These are phyloP conservation scores for Paratinospora sagittata DNA, from an alignment of 164 flowering plant species.

Conservation along the genomic window DNA sequence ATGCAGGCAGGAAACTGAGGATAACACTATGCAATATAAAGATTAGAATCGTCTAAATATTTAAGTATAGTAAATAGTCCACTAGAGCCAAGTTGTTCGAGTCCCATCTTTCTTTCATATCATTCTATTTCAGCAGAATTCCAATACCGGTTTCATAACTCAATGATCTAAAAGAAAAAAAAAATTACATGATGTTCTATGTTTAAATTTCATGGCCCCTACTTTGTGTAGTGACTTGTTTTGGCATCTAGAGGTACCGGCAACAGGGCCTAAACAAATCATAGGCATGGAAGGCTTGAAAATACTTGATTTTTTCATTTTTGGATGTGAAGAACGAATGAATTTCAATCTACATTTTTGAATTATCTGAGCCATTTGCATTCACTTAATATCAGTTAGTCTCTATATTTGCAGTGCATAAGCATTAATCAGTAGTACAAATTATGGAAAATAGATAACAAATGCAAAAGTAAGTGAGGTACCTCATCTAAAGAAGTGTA, in stretches of 20 bases:
- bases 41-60: neutral
- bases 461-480: neutral
- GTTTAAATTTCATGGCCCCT: neutral
- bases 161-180: neutral
- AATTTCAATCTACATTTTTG: neutral
- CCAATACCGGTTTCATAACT: neutral
- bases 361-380: neutral
- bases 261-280: too few species aligned
- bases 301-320: neutral
- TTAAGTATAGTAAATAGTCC: too few species aligned
- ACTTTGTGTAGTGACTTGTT: neutral
- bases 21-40: neutral
- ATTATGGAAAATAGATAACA: neutral
- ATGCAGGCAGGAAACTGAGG: too few species aligned
- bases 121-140: too few species aligned
- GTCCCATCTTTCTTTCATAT: too few species aligned
- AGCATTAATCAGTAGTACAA: neutral
- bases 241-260: neutral
- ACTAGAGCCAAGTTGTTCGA: too few species aligned
- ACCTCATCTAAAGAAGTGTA: slow-evolving; percentile 57
- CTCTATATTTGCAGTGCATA: neutral
- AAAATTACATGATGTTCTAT: neutral
- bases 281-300: too few species aligned
- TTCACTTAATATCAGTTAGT: neutral
- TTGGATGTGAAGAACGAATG: neutral